Base-by-base conservation (phyloP, 768 basidiomycete genomes). In the Arthromyces matolae region DNA sequence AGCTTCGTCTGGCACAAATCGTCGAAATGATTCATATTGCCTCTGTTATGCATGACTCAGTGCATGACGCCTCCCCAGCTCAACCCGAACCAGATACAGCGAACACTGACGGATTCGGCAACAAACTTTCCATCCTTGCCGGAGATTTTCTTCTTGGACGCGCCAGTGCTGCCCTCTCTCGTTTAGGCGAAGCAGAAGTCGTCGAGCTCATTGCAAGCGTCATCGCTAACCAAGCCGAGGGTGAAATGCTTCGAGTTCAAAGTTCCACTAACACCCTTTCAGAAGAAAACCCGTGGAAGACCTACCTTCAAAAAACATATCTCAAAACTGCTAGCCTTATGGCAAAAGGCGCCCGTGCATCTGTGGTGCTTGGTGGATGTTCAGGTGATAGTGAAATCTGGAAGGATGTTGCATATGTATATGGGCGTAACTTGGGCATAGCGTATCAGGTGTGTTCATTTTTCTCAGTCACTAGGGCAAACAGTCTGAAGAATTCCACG, bases 1-100 rank as follows among this genome's bases (percentile, higher is more conserved):
- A 99, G 67, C 70, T 86, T 24, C 86, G 94, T 24, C 81, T 99
- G 27, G 95, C 94, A 4, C 93, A 95, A 60, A 94, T 99, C 35
- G 84, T 92, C 43, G 96, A 99, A 65, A 96, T 98, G 93, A 89
- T 99, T 39, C 93, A 98, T 63, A 87, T 97, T 52, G 94, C 96
- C 20, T 93, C 89, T 3, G 76, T 93, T 8, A 72, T 99, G 14
- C 95, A 98, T 64, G 91, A 98, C 72, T 86, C 88, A 58, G 92
- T 98, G 43, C 79, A 87, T 49, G 87, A 91, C 71, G 67, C 68
- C 52, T 80, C 87, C 16, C 1, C 78, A 23, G 72, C 84, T 8
- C 79, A 87, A 1, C 71, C 84, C 0, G 77, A 79, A 10, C 71
- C 72, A 3, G 76, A 84, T 18, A 79, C 80, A 13, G 79, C 83